Base-by-base conservation (phyloP, 257 asterid species). In the Solanum boliviense region DNA sequence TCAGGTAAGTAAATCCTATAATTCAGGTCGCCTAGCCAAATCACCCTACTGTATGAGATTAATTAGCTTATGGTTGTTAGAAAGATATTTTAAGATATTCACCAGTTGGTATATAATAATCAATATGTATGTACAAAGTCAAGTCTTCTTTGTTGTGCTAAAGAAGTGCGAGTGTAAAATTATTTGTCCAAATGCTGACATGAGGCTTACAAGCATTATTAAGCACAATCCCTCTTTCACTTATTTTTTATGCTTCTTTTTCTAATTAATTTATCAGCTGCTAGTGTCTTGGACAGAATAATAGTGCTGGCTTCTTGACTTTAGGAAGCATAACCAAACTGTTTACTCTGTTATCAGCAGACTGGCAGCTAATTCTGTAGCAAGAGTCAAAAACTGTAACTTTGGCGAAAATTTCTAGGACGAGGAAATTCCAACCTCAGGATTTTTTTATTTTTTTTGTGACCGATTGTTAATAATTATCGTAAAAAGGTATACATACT, bases 21-120 rank as follows among this genome's bases (percentile, higher is more conserved):
- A 89, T 94, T 94, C 91, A 94, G 85, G 92, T 93, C 95, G 5
- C 97, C 97, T 15, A 94, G 93, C 97, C 97, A 93, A 91, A 93
- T 88, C 89, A 92, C 95, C 89, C 90, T 84, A 86, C 97, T 94
- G 91, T 81, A 87, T 73, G 84, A 86, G 71, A 65, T 68, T 46
- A 85, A 39, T 60, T 32, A 85, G 82, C 36, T 85, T 62, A 25
- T 85, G 36, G 81, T n/a, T 62, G 81, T 85, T 84, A 84, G 84
- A 41, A 41, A 41, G 78, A 84, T 84, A 60, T 84, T 48, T 18
- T 58, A 76, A 39, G 31, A 13, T 76, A 79, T 79, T 44, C 84
- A 79, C n/a, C 21, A 44, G 41, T 81, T 48, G 70, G 35, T 4
- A 29, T 29, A 44, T 81, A 29, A 46, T 46, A 81, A 81, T 46